These are phyloP conservation scores for Malus hybrid DNA, from an alignment of 331 rosid genomes.

Conservation along the genomic window DNA sequence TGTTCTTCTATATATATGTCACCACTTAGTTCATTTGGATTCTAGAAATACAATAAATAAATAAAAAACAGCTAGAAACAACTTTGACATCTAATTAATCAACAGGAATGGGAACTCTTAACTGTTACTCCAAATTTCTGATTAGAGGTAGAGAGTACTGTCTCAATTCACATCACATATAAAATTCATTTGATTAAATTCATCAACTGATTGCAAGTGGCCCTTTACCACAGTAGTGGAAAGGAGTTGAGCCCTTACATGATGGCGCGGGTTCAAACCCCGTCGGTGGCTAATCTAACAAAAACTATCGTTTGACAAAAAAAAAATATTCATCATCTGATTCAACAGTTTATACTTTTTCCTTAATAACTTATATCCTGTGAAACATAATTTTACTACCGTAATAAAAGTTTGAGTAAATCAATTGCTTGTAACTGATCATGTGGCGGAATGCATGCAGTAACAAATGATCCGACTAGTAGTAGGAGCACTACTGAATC, in stretches of 20 bases:
- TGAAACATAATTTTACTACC: neutral
- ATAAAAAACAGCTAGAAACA: neutral
- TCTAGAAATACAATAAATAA: neutral
- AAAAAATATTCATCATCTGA: no score
- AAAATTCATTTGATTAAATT: neutral
- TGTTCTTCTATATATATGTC: neutral
- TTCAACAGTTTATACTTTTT: neutral
- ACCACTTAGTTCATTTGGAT: neutral
- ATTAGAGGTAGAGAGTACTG: neutral
- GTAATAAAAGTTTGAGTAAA: neutral
- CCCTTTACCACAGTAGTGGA: no score
- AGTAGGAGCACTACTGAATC: constrained; percentile 15
- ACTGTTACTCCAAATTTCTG: neutral
- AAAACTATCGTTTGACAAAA: no score
- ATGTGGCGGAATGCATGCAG: constrained; percentile 26
- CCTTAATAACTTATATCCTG: neutral
- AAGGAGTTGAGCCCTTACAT: no score
- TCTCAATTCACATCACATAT: neutral
- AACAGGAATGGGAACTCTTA: neutral
- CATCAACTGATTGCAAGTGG: neutral
- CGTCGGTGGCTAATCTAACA: no score
- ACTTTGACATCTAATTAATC: neutral
- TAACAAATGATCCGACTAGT: constrained; percentile 45
- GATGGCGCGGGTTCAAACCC: no score
- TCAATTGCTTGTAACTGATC: neutral